Evolutionary conservation across 305 asterid genomes (phyloP).

Genomic region (Coffea humblotiana): DNA sequence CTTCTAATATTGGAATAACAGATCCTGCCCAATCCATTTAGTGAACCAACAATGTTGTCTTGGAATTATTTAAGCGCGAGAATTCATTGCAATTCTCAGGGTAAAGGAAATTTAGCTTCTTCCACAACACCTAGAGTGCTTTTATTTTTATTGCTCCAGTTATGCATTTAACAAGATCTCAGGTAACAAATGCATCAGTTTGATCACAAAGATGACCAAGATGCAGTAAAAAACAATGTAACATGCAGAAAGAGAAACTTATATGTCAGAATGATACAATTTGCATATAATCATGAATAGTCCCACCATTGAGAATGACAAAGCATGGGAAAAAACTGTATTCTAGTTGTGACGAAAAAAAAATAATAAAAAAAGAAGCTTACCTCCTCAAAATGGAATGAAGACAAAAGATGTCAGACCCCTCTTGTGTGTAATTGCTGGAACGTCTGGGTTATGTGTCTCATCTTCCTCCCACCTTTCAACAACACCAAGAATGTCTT

Average conservation of each 20-base stretch:
- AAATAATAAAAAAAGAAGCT: conserved; percentile 10
- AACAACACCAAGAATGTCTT: conserved; percentile 82
- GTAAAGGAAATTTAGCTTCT: neutral
- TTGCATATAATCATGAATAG: neutral
- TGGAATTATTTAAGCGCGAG: neutral
- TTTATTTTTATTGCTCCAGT: neutral
- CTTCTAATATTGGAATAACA: too few relatives aligned
- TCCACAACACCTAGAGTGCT: too few relatives aligned
- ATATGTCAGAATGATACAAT: neutral
- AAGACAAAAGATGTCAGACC: conserved; percentile 89
- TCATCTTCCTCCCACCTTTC: conserved; percentile 92
- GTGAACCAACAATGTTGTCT: neutral
- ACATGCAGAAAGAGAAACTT: neutral
- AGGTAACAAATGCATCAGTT: neutral
- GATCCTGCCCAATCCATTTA: neutral
- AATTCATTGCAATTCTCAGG: neutral
- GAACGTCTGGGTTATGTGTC: conserved; percentile 88
- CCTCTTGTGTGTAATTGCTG: conserved; percentile 81
- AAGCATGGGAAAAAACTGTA: neutral
- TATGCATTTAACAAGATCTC: neutral
- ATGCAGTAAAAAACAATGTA: neutral
- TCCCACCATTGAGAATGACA: neutral
- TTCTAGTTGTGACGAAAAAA: neutral
- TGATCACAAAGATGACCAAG: neutral
- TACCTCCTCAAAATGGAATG: conserved; percentile 91